Evolutionary conservation across 306 rosid species (phyloP).

Genomic region (Trichosanthes truncata): DNA sequence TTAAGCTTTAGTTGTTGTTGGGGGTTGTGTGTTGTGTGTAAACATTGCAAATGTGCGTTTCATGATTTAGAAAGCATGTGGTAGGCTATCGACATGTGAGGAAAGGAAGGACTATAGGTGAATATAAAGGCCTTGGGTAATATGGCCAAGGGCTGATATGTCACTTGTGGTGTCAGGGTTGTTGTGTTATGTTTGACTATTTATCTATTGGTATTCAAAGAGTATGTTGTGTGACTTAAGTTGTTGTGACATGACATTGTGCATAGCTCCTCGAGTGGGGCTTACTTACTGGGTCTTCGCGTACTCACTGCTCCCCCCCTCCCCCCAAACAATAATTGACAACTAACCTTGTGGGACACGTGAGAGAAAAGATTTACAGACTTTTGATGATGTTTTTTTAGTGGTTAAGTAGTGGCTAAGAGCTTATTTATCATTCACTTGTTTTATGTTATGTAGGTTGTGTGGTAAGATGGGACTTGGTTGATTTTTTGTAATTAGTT

Average conservation of each 20-base stretch:
- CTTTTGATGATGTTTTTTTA: neutral
- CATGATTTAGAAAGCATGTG: no score
- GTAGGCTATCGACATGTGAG: neutral
- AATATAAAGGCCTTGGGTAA: neutral
- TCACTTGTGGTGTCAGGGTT: neutral
- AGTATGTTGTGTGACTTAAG: neutral
- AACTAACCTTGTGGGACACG: neutral
- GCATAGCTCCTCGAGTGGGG: neutral
- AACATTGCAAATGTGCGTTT: no score
- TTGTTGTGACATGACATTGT: neutral
- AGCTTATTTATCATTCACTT: neutral
- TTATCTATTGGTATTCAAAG: neutral
- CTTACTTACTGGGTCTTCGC: no score
- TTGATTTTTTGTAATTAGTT: neutral
- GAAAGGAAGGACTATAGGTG: neutral
- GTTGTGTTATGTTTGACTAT: neutral
- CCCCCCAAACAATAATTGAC: no score
- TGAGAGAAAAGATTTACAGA: neutral
- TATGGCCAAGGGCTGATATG: neutral
- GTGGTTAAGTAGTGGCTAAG: neutral
- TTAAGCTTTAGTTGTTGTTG: no score
- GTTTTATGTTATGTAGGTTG: neutral
- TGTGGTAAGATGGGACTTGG: no score
- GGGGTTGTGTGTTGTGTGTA: no score
- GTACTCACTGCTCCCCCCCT: no score